phyloP scores from a whole-genome alignment of 805 yeast species.

The Wickerhamiella shivajii region DNA sequence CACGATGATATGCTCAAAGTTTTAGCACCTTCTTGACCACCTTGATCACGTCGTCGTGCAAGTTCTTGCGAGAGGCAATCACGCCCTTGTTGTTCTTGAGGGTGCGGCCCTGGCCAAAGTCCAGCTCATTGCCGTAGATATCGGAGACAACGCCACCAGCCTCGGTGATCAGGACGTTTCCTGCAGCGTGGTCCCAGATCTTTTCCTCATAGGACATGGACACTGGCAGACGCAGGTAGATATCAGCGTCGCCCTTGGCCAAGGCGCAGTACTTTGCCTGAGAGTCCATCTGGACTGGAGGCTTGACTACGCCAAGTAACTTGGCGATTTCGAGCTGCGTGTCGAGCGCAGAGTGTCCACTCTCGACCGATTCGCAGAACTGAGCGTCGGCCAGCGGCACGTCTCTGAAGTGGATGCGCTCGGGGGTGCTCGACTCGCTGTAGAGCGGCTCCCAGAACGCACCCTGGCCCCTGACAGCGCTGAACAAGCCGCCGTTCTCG shows the following conservation, averaged over 20 bases:
- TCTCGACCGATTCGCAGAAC: constrained; percentile 89
- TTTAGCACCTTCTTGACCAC: constrained; percentile 28
- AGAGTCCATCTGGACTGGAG: constrained; percentile 69
- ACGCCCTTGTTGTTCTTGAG: constrained; percentile 69
- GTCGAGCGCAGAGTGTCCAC: constrained; percentile 85
- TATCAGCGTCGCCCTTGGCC: constrained; percentile 82
- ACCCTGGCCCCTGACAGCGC: constrained; percentile 56
- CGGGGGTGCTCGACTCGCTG: constrained; percentile 21
- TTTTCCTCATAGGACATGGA: constrained; percentile 69
- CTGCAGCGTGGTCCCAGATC: constrained; percentile 99
- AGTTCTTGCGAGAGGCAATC: constrained; percentile 53
- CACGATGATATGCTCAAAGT: no score
- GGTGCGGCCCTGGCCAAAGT: constrained; percentile 77
- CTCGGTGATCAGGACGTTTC: constrained; percentile 70
- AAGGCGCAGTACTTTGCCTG: constrained; percentile 92
- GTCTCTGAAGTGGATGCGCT: constrained; percentile 37
- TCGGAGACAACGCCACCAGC: constrained; percentile 89
- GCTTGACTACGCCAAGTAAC: constrained; percentile 41
- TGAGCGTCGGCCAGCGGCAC: constrained; percentile 37
- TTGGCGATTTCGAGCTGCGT: constrained; percentile 65
- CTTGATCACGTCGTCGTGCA: constrained; percentile 36
- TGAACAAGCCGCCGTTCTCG: constrained; percentile 57
- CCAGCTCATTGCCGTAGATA: constrained; percentile 54
- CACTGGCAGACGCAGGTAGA: constrained; percentile 79
- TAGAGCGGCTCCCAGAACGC: constrained; percentile 38